A percentile compares a stretch with the other conserved stretches of the same genome.
These are phyloP conservation scores for Cucumis hystrix DNA, from an alignment of 306 rosid genomes.

Conservation along the genomic window DNA sequence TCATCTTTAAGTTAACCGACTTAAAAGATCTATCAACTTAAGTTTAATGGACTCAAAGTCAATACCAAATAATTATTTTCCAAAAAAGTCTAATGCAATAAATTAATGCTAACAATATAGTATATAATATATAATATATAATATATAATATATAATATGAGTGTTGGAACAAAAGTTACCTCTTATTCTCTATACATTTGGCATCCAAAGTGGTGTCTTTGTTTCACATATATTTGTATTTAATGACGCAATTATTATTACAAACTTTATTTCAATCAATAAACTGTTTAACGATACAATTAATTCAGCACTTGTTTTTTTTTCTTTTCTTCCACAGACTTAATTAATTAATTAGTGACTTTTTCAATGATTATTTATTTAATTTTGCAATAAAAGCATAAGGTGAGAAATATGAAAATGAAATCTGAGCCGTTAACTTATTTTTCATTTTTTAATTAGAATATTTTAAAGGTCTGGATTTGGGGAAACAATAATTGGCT, in stretches of 20 bases:
- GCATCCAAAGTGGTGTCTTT: not conserved
- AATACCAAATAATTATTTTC: too few relatives aligned
- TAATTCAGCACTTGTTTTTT: not conserved
- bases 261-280: not conserved
- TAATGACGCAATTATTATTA: not conserved
- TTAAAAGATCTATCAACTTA: too few relatives aligned
- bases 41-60: too few relatives aligned
- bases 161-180: not conserved
- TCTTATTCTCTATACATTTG: not conserved
- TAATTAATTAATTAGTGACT: not conserved
- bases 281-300: not conserved
- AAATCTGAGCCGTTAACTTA: not conserved
- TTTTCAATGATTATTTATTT: not conserved
- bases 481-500: slow-evolving; percentile 1
- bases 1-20: too few relatives aligned
- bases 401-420: too few relatives aligned
- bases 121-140: not conserved
- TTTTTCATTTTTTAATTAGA: not conserved
- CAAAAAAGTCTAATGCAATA: not conserved
- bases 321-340: not conserved
- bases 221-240: not conserved
- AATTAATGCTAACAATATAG: not conserved
- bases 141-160: not conserved
- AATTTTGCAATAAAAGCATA: not conserved
- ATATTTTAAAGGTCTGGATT: slow-evolving; percentile 4